phyloP scores from a whole-genome alignment of 352 stramenopile genomes.

The Phytopythium sindhum region DNA sequence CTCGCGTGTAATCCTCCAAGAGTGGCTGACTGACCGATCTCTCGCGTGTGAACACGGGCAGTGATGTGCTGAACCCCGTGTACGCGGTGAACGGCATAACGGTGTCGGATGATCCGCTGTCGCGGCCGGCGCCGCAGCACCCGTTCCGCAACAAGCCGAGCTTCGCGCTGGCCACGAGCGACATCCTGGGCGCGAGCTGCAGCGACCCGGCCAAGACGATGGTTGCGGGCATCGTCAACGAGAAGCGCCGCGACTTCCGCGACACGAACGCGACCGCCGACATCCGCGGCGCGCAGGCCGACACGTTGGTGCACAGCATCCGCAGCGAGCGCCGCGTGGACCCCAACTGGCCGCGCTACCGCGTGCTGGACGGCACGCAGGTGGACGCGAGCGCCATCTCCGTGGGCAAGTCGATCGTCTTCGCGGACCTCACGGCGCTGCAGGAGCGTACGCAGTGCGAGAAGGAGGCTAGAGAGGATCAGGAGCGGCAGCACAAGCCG shows the following conservation, averaged over 20 bases:
- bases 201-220: constrained; percentile 43
- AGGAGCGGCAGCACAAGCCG: constrained; percentile 16
- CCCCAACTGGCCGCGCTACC: constrained; percentile 61
- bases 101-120: constrained; percentile 43
- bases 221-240: constrained; percentile 59
- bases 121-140: constrained; percentile 41
- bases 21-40: neutral
- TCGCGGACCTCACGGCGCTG: constrained; percentile 45
- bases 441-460: constrained; percentile 25
- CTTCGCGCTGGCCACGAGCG: constrained; percentile 49
- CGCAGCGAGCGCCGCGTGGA: constrained; percentile 62
- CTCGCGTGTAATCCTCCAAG: neutral
- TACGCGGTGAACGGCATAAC: constrained; percentile 72
- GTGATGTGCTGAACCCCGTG: constrained; percentile 70
- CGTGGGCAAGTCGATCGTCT: constrained; percentile 68
- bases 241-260: constrained; percentile 52
- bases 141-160: constrained; percentile 47
- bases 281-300: constrained; percentile 55
- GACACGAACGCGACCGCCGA: constrained; percentile 57
- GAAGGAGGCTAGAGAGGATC: constrained; percentile 23
- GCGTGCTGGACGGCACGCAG: constrained; percentile 45
- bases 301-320: constrained; percentile 68
- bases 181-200: constrained; percentile 62
- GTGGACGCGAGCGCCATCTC: constrained; percentile 68
- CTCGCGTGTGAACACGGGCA: constrained; percentile 12